phyloP scores from a whole-genome alignment of 192 early-diverging fungal species.

The Dissophora globulifera region DNA sequence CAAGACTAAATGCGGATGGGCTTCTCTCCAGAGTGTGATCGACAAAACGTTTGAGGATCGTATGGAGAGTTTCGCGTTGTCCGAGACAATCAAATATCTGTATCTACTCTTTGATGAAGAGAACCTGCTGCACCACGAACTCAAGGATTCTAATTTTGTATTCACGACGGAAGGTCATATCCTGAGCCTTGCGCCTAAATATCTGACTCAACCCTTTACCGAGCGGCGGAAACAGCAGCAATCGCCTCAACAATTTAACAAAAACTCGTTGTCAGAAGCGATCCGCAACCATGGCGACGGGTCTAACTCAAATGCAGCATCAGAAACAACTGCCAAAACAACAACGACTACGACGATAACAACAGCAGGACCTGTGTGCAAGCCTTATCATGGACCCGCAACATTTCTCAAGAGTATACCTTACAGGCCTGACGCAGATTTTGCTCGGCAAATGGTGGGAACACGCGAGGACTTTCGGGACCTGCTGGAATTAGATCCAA shows the following conservation, averaged over 20 bases:
- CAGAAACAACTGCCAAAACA: too few species aligned
- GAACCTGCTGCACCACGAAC: constrained; percentile 69
- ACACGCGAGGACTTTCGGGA: constrained; percentile 13
- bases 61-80: constrained; percentile 96
- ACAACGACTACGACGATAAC: too few species aligned
- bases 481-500: constrained; percentile 31
- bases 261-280: too few species aligned
- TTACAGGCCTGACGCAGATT: constrained; percentile 61
- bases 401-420: constrained; percentile 53
- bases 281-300: too few species aligned
- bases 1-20: constrained; percentile 85
- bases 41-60: constrained; percentile 76
- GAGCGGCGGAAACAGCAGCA: too few species aligned
- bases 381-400: constrained; percentile 23
- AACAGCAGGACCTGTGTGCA: constrained; percentile 22
- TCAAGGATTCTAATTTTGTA: constrained; percentile 87
- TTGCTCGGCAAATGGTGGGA: constrained; percentile 60
- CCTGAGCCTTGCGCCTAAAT: too few species aligned
- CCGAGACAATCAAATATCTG: constrained; percentile 97
- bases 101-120: constrained; percentile 93
- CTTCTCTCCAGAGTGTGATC: constrained; percentile 71
- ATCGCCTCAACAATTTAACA: too few species aligned
- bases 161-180: constrained; percentile 81
- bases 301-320: too few species aligned
- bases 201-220: too few species aligned